Evolutionary conservation across 768 basidiomycete genomes (phyloP).

Genomic region (Phylloporus sp.): DNA sequence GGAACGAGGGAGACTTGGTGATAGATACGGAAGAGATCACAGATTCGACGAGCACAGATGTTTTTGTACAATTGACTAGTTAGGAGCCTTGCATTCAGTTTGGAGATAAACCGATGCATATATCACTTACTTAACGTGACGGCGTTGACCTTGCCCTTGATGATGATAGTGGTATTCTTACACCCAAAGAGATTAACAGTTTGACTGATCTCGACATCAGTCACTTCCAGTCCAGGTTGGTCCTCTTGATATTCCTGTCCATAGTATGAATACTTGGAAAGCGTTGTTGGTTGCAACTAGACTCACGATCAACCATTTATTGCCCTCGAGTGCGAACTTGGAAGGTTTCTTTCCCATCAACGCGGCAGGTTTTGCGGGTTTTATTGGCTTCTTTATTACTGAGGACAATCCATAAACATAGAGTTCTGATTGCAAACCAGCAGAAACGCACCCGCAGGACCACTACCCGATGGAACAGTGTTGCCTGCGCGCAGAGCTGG

Average conservation of each 20-base stretch:
- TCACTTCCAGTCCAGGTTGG: slow-evolving; percentile 65
- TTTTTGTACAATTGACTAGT: slow-evolving; percentile 84
- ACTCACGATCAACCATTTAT: slow-evolving; percentile 88
- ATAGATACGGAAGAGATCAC: slow-evolving; percentile 89
- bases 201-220: slow-evolving; percentile 75
- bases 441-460: slow-evolving; percentile 31
- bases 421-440: slow-evolving; percentile 3
- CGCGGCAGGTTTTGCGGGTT: slow-evolving; percentile 81
- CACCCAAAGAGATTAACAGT: slow-evolving; percentile 87
- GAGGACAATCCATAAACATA: background rate
- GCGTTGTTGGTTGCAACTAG: background rate
- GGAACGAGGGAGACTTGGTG: slow-evolving; percentile 91
- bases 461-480: slow-evolving; percentile 45
- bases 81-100: slow-evolving; percentile 5
- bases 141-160: slow-evolving; percentile 95
- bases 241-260: slow-evolving; percentile 89
- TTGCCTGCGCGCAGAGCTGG: slow-evolving; percentile 66
- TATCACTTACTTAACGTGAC: slow-evolving; percentile 68
- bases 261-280: slow-evolving; percentile 1
- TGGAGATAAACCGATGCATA: background rate
- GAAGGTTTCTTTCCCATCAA: slow-evolving; percentile 87
- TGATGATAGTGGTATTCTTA: slow-evolving; percentile 75
- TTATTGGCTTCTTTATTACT: slow-evolving; percentile 62
- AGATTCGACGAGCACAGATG: slow-evolving; percentile 83
- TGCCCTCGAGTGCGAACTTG: slow-evolving; percentile 86